Evolutionary conservation across 2,329 filamentous ascomycete species (phyloP).

Genomic region (Scytalidium lignicola): DNA sequence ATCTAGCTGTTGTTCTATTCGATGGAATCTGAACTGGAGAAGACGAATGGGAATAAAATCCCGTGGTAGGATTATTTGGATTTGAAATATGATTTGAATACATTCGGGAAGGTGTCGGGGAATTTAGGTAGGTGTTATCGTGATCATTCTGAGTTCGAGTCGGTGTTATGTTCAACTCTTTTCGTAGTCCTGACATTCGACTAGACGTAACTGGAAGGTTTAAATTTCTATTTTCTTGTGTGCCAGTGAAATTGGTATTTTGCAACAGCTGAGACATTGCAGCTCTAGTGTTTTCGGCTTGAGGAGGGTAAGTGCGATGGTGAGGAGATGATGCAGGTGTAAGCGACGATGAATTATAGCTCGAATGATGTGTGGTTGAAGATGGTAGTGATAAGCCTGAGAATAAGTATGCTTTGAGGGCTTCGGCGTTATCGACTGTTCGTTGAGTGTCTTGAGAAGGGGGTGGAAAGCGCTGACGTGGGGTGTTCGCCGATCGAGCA

Average conservation of each 20-base stretch:
- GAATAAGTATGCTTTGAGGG: conserved; percentile 53
- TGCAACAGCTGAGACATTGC: conserved; percentile 8
- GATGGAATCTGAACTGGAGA: conserved; percentile 12
- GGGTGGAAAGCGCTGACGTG: conserved; percentile 8
- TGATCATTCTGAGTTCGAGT: conserved; percentile 23
- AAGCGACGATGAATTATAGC: conserved; percentile 2
- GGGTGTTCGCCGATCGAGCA: conserved; percentile 30
- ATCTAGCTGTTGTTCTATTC: conserved; percentile 13
- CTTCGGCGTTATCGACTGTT: conserved; percentile 38
- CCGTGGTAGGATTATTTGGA: conserved; percentile 9
- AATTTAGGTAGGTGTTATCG: conserved; percentile 11
- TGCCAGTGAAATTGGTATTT: conserved; percentile 9
- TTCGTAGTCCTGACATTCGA: conserved; percentile 27
- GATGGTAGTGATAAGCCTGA: conserved; percentile 29
- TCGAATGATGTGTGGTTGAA: conserved; percentile 2
- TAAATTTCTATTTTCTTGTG: conserved; percentile 11
- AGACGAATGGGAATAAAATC: conserved; percentile 11
- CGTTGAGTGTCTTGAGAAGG: conserved; percentile 6
- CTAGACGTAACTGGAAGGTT: conserved; percentile 11
- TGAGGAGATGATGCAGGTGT: conserved; percentile 5
- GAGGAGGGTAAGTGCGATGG: conserved; percentile 7
- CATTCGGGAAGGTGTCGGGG: conserved; percentile 16
- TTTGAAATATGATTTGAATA: conserved; percentile 13
- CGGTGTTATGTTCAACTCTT: conserved; percentile 23
- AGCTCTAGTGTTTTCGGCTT: conserved; percentile 8